phyloP scores from a whole-genome alignment of 176 grass and related monocot genomes.

The Zizania latifolia region DNA sequence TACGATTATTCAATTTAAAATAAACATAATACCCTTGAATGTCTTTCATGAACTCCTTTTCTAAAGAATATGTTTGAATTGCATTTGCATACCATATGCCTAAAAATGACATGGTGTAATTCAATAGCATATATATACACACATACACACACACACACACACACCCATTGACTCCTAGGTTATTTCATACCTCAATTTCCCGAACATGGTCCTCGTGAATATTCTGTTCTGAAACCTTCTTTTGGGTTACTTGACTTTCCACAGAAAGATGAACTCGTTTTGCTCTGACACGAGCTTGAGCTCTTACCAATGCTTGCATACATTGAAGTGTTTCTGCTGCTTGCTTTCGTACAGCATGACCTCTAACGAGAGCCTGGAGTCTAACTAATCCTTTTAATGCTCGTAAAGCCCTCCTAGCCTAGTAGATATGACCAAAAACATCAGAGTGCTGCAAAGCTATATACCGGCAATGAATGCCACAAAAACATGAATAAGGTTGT shows the following conservation, averaged over 20 bases:
- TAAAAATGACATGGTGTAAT: not conserved
- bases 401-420: constrained; percentile 72
- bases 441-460: not conserved
- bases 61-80: not conserved
- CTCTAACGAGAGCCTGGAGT: constrained; percentile 76
- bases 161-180: not conserved
- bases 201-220: constrained; percentile 3
- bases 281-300: constrained; percentile 78
- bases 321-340: constrained; percentile 76
- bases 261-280: constrained; percentile 63
- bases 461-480: not conserved
- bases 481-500: no score
- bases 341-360: constrained; percentile 86
- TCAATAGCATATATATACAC: not conserved
- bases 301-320: constrained; percentile 74
- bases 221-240: constrained; percentile 33
- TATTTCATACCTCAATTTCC: constrained; percentile 59
- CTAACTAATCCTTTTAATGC: constrained; percentile 72
- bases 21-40: not conserved
- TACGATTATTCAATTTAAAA: not conserved
- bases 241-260: constrained; percentile 56
- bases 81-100: not conserved
- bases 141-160: no score
- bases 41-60: not conserved
- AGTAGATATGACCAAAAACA: not conserved